Evolutionary conservation across 768 basidiomycete genomes (phyloP).

Genomic region (Suillus brevipes): DNA sequence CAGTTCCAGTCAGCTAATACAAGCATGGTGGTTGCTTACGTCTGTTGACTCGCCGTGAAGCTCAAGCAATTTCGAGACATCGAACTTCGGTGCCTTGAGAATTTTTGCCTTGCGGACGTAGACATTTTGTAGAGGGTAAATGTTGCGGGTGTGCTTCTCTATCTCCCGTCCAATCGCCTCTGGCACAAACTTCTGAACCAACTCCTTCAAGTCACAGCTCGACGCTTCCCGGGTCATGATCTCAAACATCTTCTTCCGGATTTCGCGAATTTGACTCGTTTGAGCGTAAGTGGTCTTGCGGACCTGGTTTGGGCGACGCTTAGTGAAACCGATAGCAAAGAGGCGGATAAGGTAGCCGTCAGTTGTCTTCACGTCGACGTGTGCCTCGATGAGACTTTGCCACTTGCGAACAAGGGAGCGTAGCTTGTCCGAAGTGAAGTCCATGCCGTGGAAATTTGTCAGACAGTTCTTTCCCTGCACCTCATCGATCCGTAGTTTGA

Average conservation of each 20-base stretch:
- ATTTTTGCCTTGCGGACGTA: conserved; percentile 99
- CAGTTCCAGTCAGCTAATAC: conserved; percentile 6
- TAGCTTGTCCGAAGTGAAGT: conserved; percentile 99
- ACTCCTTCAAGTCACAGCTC: conserved; percentile 95
- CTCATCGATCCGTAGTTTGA: conserved; percentile 96
- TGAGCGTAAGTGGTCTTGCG: conserved; percentile 99
- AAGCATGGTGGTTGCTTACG: conserved; percentile 49
- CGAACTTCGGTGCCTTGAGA: conserved; percentile 96
- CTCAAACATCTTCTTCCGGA: conserved; percentile 99
- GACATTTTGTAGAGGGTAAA: conserved; percentile 99
- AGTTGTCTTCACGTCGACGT: conserved; percentile 98
- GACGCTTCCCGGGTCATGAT: conserved; percentile 96
- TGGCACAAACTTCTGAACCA: conserved; percentile 98
- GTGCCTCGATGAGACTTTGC: conserved; percentile 99
- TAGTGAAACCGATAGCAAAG: conserved; percentile 99
- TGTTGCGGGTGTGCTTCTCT: conserved; percentile 94
- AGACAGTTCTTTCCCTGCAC: conserved; percentile 98
- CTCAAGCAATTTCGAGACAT: conserved; percentile 92
- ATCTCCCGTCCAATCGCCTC: conserved; percentile 99
- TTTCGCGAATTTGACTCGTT: conserved; percentile 92
- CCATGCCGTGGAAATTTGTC: conserved; percentile 99
- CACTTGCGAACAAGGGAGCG: conserved; percentile 99
- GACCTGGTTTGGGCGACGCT: conserved; percentile 93
- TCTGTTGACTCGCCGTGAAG: conserved; percentile 95
- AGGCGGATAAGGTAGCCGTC: conserved; percentile 99